Percentiles rank a stretch among this genome's conserved stretches.
phyloP scores from a whole-genome alignment of 129 eudicot genomes.

The Saposhnikovia divaricata region DNA sequence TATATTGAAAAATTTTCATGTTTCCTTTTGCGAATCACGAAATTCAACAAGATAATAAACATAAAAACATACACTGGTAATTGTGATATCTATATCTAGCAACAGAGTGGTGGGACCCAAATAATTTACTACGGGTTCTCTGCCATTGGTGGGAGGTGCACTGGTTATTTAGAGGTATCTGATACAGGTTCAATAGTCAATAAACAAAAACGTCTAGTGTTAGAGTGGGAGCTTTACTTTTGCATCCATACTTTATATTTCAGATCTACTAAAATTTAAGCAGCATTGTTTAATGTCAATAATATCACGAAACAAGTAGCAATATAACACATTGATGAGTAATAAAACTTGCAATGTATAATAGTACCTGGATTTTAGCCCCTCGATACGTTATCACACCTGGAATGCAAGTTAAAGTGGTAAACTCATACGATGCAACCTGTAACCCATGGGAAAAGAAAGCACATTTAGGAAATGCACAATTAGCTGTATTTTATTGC shows the following conservation, averaged over 20 bases:
- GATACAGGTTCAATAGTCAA: not conserved
- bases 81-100: not conserved
- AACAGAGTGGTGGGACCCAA: not conserved
- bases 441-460: constrained; percentile 22
- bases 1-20: not conserved
- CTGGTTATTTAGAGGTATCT: not conserved
- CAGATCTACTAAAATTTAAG: not conserved
- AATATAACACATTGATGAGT: not conserved
- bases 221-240: not conserved
- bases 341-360: not conserved
- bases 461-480: constrained; percentile 14
- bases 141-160: not conserved
- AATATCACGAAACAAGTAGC: not conserved
- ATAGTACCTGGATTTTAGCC: constrained; percentile 91
- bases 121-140: not conserved
- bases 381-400: constrained; percentile 96
- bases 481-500: not conserved
- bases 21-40: not conserved
- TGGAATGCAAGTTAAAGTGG: constrained; percentile 98
- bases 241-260: not conserved
- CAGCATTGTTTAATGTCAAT: not conserved
- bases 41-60: not conserved
- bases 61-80: not conserved
- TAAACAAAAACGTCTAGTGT: not conserved
- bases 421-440: constrained; percentile 99